phyloP scores from a whole-genome alignment of 805 yeast genomes.

The Yamadazyma ubonensis region DNA sequence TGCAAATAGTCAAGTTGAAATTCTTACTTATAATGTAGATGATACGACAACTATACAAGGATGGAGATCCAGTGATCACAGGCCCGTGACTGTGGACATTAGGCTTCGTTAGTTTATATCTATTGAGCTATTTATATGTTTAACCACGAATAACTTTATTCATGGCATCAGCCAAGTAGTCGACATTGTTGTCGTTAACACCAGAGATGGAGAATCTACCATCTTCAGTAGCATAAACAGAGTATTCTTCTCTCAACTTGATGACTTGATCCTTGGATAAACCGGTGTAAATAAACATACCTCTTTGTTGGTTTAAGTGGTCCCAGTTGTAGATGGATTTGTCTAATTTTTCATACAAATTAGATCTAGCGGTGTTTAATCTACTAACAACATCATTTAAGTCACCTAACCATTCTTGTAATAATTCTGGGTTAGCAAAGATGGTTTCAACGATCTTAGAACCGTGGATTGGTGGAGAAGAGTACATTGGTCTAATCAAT shows the following conservation, averaged over 20 bases:
- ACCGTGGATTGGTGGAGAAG: slow-evolving; percentile 95
- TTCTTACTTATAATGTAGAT: slow-evolving; percentile 27
- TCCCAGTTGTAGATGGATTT: slow-evolving; percentile 74
- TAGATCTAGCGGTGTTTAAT: slow-evolving; percentile 66
- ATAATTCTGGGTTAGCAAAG: slow-evolving; percentile 54
- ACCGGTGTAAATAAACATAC: slow-evolving; percentile 96
- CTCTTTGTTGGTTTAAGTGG: slow-evolving; percentile 83
- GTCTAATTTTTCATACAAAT: slow-evolving; percentile 62
- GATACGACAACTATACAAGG: slow-evolving; percentile 33
- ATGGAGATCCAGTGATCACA: slow-evolving; percentile 44
- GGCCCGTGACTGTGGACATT: slow-evolving; percentile 33
- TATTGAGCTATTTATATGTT: slow-evolving; percentile 9
- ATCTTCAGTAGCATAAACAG: slow-evolving; percentile 82
- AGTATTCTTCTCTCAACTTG: slow-evolving; percentile 64
- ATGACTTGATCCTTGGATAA: slow-evolving; percentile 68
- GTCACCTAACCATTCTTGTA: slow-evolving; percentile 76
- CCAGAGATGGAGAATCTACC: slow-evolving; percentile 94
- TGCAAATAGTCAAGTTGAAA: slow-evolving; percentile 15
- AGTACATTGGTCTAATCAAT: slow-evolving; percentile 81
- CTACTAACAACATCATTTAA: slow-evolving; percentile 78
- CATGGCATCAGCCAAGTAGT: slow-evolving; percentile 63
- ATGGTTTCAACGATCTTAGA: slow-evolving; percentile 83
- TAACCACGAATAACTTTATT: slow-evolving; percentile 43
- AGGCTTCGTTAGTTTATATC: background rate
- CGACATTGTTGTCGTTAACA: slow-evolving; percentile 75